These are phyloP conservation scores for Cyclaneusma minus DNA, from an alignment of 2,329 filamentous ascomycete genomes.

Conservation along the genomic window DNA sequence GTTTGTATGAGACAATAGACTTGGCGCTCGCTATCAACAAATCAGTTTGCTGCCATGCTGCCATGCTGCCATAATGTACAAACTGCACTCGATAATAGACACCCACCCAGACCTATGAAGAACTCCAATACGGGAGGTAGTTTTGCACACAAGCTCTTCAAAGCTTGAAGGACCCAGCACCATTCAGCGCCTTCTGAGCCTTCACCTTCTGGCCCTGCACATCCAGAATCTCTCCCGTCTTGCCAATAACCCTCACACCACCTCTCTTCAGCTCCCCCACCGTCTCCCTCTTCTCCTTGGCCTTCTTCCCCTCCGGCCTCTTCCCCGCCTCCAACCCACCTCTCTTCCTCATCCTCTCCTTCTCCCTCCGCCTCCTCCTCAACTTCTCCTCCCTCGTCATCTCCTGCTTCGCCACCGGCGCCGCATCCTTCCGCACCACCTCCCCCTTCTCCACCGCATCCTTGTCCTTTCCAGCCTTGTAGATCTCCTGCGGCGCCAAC, in stretches of 20 bases:
- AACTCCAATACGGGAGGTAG: too few species aligned
- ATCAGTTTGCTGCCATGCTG: too few species aligned
- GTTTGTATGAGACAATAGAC: too few species aligned
- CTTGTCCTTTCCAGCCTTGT: slow-evolving; percentile 58
- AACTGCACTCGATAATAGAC: too few species aligned
- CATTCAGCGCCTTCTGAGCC: slow-evolving; percentile 31
- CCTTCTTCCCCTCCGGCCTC: slow-evolving; percentile 41
- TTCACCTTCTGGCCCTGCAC: slow-evolving; percentile 66
- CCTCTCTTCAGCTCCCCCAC: slow-evolving; percentile 55
- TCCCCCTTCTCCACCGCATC: slow-evolving; percentile 44
- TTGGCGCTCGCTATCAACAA: too few species aligned
- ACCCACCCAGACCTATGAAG: too few species aligned
- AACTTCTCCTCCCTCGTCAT: slow-evolving; percentile 78
- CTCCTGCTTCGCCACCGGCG: slow-evolving; percentile 68
- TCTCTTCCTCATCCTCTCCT: slow-evolving; percentile 68
- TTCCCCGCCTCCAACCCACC: slow-evolving; percentile 31
- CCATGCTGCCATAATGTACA: too few species aligned
- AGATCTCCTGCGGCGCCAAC: slow-evolving; percentile 89
- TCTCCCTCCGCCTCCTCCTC: slow-evolving; percentile 61
- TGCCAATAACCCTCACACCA: slow-evolving; percentile 81
- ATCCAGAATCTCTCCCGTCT: slow-evolving; percentile 73
- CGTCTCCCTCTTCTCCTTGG: slow-evolving; percentile 33
- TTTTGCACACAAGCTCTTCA: slow-evolving; percentile 24
- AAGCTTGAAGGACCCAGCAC: slow-evolving; percentile 43
- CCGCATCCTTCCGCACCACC: slow-evolving; percentile 60